Conservation (phyloP, 148 eudicot species). For the Drosera capensis region DNA sequence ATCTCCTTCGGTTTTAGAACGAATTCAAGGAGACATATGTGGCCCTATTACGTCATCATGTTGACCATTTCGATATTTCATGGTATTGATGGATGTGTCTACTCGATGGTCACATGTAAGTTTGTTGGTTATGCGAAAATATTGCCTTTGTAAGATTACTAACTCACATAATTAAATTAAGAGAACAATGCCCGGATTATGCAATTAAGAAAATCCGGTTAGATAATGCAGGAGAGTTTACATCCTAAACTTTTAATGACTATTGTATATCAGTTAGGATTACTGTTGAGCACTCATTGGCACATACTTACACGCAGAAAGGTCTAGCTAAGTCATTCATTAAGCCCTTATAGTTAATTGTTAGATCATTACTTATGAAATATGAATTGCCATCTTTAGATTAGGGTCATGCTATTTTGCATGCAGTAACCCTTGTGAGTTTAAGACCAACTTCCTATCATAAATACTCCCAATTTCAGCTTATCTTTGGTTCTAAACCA, state of each 20-base stretch:
- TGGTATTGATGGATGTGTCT: no score
- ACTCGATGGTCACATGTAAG: no score
- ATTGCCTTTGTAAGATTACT: no score
- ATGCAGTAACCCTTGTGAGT: background rate
- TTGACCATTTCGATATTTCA: no score
- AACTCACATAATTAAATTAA: no score
- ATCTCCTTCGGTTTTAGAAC: no score
- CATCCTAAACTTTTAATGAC: background rate
- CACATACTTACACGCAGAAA: background rate
- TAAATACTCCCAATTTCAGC: background rate
- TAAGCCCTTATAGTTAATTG: background rate
- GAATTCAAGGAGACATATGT: no score
- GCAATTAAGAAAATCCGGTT: no score
- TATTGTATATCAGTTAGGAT: background rate
- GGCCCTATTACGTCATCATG: no score
- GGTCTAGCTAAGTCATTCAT: background rate
- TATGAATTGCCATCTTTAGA: background rate
- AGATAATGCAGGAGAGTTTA: no score
- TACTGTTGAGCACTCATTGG: background rate
- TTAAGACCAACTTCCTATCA: background rate
- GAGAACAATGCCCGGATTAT: no score
- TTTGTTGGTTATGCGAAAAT: no score
- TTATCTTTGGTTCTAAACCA: background rate
- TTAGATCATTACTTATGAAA: background rate
- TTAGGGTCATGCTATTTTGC: background rate